Evolutionary conservation across 2,329 filamentous ascomycete genomes (phyloP), one percentile per base, ranked within the genome.

Genomic region (Gaeumannomyces sp.): DNA sequence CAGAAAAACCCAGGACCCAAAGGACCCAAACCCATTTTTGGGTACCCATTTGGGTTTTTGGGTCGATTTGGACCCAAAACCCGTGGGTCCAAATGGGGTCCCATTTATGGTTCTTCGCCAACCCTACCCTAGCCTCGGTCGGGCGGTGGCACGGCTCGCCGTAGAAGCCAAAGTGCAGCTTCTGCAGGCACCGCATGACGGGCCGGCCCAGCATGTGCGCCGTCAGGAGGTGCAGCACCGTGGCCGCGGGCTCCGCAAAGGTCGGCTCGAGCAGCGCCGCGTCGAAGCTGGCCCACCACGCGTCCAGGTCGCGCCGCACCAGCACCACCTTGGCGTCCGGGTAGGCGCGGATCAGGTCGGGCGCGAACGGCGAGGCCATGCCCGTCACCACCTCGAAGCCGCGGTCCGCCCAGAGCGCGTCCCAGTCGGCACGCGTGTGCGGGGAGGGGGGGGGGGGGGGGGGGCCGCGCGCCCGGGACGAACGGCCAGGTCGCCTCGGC

Each of bases 281-380:
- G 11, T 66, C 66, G 31, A 71, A 63, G 62, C 76, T 77, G 56
- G 68, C 65, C 68, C 76, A 73, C 80, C 79, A 81, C n/a, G 71
- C 72, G 28, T 77, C 73, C 11, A 74, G 69, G 65, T 81, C 77
- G n/a, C 74, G 70, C 8, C 74, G 71, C 45, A 76, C 78, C 64
- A 79, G 74, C 25, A 84, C 75, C 14, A 83, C 80, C 66, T 79
- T 80, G 59, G 82, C 81, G 33, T 82, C 74, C 0, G 81, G 81
- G 65, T 82, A 82, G 6, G 81, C 71, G 25, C 75, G 74, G 64
- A 83, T 72, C 53, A 83, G 69, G 66, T 84, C 80, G 22, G 76
- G 73, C 3, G 73, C 76, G 59, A 83, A 78, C 29, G 58, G 19
- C 50, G 45, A 57, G 2, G 50, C 62, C 31, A 29, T 33, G 62